Conservation (phyloP, 1,139 yeast genomes). For the Geotrichum macrosporum region DNA sequence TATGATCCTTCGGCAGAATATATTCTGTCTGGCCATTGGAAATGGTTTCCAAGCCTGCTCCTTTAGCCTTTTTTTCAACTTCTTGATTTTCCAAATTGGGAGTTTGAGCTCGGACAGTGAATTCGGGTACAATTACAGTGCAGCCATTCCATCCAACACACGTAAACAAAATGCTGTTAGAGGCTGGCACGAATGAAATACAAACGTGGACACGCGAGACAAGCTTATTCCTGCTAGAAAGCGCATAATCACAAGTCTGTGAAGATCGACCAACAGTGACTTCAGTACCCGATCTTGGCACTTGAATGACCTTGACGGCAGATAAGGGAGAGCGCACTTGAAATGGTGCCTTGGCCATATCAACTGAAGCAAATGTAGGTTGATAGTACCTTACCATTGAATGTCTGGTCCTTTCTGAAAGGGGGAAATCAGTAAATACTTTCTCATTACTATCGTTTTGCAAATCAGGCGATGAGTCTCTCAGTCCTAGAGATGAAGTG, state of each 20-base stretch:
- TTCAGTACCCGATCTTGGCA: conserved; percentile 35
- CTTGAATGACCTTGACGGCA: conserved; percentile 31
- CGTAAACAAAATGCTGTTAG: conserved; percentile 38
- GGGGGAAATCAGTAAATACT: too few relatives aligned
- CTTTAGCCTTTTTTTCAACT: neutral
- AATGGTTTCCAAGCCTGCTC: neutral
- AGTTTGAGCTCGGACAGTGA: conserved; percentile 21
- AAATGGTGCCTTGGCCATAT: conserved; percentile 25
- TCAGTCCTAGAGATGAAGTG: conserved; percentile 27
- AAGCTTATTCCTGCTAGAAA: conserved; percentile 52
- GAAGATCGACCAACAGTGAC: conserved; percentile 62
- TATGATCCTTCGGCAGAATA: conserved; percentile 44
- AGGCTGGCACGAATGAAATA: conserved; percentile 34
- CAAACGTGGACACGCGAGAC: conserved; percentile 66
- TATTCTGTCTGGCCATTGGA: conserved; percentile 39
- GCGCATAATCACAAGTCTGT: conserved; percentile 53
- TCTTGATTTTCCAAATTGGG: neutral
- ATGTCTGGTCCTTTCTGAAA: conserved; percentile 9
- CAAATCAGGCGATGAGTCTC: conserved; percentile 25
- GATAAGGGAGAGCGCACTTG: conserved; percentile 34
- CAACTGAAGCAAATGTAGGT: conserved; percentile 25
- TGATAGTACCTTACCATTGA: conserved; percentile 5
- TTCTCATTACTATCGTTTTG: conserved; percentile 25
- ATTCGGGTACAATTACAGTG: conserved; percentile 54
- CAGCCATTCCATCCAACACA: conserved; percentile 74